These are phyloP conservation scores for Candida piceae DNA, from an alignment of 805 yeast species.

Conservation along the genomic window DNA sequence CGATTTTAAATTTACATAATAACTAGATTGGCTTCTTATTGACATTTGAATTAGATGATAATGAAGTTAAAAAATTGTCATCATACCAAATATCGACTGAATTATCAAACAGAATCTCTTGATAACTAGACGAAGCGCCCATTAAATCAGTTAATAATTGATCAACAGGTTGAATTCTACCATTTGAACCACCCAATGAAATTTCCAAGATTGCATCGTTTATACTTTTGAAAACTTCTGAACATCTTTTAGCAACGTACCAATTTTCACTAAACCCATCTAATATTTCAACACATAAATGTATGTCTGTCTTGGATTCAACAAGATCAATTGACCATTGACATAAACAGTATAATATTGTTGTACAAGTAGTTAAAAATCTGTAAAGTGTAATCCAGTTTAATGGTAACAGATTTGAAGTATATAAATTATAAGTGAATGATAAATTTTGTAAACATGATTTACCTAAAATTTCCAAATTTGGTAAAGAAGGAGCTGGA, in stretches of 20 bases:
- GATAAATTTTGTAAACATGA: slow-evolving; percentile 42
- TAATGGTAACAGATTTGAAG: slow-evolving; percentile 39
- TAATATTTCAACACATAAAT: slow-evolving; percentile 40
- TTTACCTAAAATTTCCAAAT: slow-evolving; percentile 39
- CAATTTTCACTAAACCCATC: slow-evolving; percentile 42
- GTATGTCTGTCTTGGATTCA: slow-evolving; percentile 42
- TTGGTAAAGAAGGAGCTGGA: slow-evolving; percentile 38
- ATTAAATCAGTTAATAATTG: slow-evolving; percentile 35
- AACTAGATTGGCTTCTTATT: too few relatives aligned
- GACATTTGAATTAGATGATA: too few relatives aligned
- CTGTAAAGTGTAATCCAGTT: slow-evolving; percentile 48
- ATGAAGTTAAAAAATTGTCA: slow-evolving; percentile 27
- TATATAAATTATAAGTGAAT: slow-evolving; percentile 41
- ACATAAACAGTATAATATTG: slow-evolving; percentile 41
- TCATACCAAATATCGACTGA: slow-evolving; percentile 42
- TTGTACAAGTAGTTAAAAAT: slow-evolving; percentile 42
- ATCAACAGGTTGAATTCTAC: slow-evolving; percentile 35
- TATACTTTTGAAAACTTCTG: slow-evolving; percentile 39
- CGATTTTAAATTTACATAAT: too few relatives aligned
- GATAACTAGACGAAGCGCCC: slow-evolving; percentile 40
- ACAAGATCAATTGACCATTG: slow-evolving; percentile 42
- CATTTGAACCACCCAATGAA: slow-evolving; percentile 31
- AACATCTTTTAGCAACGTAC: slow-evolving; percentile 41
- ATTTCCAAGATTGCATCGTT: slow-evolving; percentile 42
- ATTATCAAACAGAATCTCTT: slow-evolving; percentile 41